Evolutionary conservation across 148 eudicot genomes (phyloP).

Genomic region (Camellia granthamiana): DNA sequence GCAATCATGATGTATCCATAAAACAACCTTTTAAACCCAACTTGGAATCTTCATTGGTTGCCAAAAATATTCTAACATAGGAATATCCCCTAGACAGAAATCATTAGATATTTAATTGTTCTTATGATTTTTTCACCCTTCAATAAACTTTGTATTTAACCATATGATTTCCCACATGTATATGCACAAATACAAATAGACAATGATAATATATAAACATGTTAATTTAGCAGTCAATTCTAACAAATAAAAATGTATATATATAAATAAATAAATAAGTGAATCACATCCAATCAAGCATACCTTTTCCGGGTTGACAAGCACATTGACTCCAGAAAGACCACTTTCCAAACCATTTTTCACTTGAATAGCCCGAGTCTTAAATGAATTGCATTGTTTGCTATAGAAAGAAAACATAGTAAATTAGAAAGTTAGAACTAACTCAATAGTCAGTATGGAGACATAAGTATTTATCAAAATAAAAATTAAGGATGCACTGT

Average conservation of each 20-base stretch:
- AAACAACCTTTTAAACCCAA: no score
- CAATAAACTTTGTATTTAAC: neutral
- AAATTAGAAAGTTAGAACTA: neutral
- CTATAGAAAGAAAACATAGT: constrained; percentile 20
- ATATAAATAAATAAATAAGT: neutral
- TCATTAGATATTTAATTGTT: no score
- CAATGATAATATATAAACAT: neutral
- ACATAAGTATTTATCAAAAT: neutral
- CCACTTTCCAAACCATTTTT: constrained; percentile 44
- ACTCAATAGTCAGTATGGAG: neutral
- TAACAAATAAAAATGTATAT: neutral
- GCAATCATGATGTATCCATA: no score
- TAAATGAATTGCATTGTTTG: constrained; percentile 53
- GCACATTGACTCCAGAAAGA: constrained; percentile 50
- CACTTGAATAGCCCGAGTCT: constrained; percentile 48
- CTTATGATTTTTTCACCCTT: neutral
- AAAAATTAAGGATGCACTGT: neutral
- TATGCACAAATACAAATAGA: neutral
- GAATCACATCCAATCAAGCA: neutral
- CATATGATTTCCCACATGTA: neutral
- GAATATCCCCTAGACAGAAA: no score
- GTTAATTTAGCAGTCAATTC: neutral
- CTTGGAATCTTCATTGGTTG: no score
- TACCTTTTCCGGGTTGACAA: constrained; percentile 69
- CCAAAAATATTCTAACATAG: no score